Evolutionary conservation across 352 stramenopile species (phyloP).

Genomic region (Globisporangium perplexum): DNA sequence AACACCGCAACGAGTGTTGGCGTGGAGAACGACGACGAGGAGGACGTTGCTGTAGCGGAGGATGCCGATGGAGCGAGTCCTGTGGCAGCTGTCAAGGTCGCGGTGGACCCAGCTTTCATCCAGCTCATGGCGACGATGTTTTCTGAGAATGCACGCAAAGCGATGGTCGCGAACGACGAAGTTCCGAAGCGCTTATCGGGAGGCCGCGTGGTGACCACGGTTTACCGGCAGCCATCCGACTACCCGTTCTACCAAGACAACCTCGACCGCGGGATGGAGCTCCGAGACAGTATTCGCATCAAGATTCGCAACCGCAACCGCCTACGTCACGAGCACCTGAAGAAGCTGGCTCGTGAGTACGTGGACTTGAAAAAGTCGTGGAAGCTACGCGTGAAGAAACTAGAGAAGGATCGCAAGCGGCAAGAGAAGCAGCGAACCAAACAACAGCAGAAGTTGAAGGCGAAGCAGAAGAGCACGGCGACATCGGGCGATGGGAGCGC

Average conservation of each 20-base stretch:
- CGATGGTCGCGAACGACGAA: constrained; percentile 38
- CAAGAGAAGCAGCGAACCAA: constrained; percentile 79
- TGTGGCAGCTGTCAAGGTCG: constrained; percentile 30
- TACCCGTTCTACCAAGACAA: constrained; percentile 76
- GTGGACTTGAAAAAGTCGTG: constrained; percentile 76
- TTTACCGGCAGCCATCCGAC: constrained; percentile 69
- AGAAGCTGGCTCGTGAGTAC: constrained; percentile 71
- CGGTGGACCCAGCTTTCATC: constrained; percentile 61
- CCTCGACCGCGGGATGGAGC: constrained; percentile 36
- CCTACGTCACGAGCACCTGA: constrained; percentile 57
- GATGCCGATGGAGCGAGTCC: not conserved
- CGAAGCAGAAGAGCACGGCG: constrained; percentile 31
- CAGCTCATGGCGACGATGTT: constrained; percentile 60
- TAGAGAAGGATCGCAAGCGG: constrained; percentile 85
- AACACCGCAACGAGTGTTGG: not conserved
- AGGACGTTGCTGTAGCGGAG: not conserved
- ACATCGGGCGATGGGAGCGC: constrained; percentile 15
- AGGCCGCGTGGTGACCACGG: constrained; percentile 38
- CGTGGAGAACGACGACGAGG: not conserved
- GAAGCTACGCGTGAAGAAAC: constrained; percentile 80
- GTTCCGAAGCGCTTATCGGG: constrained; percentile 52
- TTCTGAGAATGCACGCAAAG: constrained; percentile 53
- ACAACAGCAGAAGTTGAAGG: constrained; percentile 50
- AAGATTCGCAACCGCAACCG: constrained; percentile 67
- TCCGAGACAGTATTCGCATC: constrained; percentile 49